Evolutionary conservation across 129 eudicot species (phyloP).

Genomic region (Saposhnikovia divaricata): DNA sequence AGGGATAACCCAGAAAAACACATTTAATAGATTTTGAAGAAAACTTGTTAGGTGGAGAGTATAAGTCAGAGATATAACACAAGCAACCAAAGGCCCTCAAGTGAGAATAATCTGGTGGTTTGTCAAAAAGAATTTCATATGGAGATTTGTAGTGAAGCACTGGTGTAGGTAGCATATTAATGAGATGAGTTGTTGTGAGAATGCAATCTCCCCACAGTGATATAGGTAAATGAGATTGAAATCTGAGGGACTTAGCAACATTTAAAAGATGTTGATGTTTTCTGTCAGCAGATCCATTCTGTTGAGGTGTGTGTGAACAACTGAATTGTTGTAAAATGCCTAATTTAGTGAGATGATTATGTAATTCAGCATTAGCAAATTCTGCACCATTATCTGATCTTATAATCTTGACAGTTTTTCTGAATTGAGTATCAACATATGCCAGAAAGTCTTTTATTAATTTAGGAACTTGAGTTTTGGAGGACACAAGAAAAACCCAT

Average conservation of each 20-base stretch:
- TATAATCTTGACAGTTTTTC: neutral
- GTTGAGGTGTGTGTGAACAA: neutral
- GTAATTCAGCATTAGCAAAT: neutral
- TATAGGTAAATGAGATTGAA: neutral
- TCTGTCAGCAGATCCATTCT: neutral
- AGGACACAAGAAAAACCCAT: neutral
- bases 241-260: neutral
- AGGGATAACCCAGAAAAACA: neutral
- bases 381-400: neutral
- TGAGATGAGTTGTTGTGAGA: neutral
- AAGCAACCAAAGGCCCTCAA: neutral
- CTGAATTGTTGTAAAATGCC: too few relatives aligned
- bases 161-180: neutral
- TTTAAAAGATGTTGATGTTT: neutral
- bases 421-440: neutral
- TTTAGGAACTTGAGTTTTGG: neutral
- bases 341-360: too few relatives aligned
- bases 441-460: neutral
- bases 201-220: too few relatives aligned
- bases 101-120: neutral
- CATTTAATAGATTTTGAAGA: neutral
- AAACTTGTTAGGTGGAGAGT: neutral
- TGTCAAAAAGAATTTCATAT: neutral
- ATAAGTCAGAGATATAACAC: neutral
- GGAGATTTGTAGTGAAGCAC: neutral